Evolutionary conservation across 495 filamentous ascomycete genomes (phyloP).

Genomic region (Podospora pseudopauciseta): DNA sequence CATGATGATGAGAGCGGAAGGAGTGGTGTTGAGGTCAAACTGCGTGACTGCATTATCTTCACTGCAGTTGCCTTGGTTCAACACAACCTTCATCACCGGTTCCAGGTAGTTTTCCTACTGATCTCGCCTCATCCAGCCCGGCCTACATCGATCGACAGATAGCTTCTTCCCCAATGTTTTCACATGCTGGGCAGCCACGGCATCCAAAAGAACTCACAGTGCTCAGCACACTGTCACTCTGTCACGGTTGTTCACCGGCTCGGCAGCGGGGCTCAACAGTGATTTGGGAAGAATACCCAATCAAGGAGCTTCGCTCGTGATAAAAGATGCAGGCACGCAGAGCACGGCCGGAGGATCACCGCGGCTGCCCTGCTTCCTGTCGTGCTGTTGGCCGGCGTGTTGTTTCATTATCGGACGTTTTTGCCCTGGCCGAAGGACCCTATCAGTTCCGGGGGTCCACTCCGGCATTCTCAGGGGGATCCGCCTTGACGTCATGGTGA

Average conservation of each 20-base stretch:
- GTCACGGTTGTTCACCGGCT: background rate
- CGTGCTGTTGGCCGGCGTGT: background rate
- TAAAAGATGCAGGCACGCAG: background rate
- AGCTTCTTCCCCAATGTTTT: background rate
- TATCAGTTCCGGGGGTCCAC: slow-evolving; percentile 8
- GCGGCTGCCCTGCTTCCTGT: background rate
- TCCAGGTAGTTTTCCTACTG: background rate
- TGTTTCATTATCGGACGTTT: background rate
- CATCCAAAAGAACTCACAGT: slow-evolving; percentile 8
- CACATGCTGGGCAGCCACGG: slow-evolving; percentile 7
- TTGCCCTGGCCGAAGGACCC: background rate
- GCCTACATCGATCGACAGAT: slow-evolving; percentile 5
- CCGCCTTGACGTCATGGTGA: slow-evolving; percentile 25
- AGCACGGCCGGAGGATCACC: background rate
- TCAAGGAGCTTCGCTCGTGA: background rate
- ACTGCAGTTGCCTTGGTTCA: too few relatives aligned
- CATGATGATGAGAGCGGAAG: background rate
- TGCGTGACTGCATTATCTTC: too few relatives aligned
- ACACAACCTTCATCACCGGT: too few relatives aligned
- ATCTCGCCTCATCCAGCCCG: background rate
- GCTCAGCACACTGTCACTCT: slow-evolving; percentile 8
- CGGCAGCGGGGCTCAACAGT: background rate
- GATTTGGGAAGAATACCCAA: background rate
- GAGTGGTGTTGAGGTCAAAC: background rate
- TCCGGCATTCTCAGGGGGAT: slow-evolving; percentile 12